Evolutionary conservation across 2,329 filamentous ascomycete species (phyloP).

Genomic region (Tolypocladium ovalisporum): DNA sequence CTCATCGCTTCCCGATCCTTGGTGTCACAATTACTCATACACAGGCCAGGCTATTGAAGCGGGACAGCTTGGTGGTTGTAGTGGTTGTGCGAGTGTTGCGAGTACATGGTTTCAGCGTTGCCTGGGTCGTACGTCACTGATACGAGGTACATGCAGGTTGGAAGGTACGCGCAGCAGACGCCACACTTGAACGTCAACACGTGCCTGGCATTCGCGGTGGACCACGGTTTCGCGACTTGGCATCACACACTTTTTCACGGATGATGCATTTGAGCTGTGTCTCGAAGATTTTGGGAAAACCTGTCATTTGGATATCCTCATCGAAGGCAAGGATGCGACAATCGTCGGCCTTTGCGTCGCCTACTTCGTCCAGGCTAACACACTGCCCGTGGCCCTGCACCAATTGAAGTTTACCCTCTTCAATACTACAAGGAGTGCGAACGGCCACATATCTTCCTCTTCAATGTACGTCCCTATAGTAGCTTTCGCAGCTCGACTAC

Average conservation of each 20-base stretch:
- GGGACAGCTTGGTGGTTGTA: background rate
- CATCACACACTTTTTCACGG: background rate
- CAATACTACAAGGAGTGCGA: background rate
- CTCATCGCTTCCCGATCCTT: slow-evolving; percentile 8
- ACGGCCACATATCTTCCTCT: background rate
- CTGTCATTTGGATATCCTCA: too few relatives aligned
- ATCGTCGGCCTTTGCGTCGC: too few relatives aligned
- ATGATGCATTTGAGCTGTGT: background rate
- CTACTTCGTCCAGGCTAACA: background rate
- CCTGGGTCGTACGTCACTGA: background rate
- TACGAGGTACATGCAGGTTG: background rate
- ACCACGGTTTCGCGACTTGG: background rate
- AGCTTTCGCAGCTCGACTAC: slow-evolving; percentile 14
- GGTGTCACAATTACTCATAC: background rate
- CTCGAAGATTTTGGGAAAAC: too few relatives aligned
- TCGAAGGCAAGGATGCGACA: too few relatives aligned
- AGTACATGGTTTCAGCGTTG: background rate
- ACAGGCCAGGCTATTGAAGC: background rate
- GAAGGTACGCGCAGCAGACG: background rate
- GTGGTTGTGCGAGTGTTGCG: background rate
- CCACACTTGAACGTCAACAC: background rate
- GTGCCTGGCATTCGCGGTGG: background rate
- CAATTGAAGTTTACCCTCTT: background rate
- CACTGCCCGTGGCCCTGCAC: background rate
- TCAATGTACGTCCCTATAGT: background rate